Percentiles rank a stretch among this genome's conserved stretches.
phyloP scores from a whole-genome alignment of 2,329 filamentous ascomycete species.

The Penicillium concentricum region DNA sequence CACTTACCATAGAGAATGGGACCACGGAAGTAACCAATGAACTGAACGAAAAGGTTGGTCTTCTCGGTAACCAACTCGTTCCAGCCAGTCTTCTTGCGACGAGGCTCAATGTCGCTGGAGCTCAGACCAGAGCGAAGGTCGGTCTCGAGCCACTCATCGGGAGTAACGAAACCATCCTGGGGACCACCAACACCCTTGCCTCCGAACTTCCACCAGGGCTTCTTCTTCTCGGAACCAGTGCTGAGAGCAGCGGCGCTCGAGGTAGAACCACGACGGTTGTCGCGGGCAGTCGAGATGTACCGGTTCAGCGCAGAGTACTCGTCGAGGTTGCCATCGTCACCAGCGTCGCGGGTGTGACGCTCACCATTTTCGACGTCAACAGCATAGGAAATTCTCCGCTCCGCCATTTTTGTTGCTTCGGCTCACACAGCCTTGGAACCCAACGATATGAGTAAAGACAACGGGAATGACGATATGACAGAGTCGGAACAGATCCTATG shows the following conservation, averaged over 20 bases:
- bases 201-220: constrained; percentile 61
- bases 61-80: constrained; percentile 74
- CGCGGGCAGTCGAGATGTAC: constrained; percentile 66
- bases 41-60: constrained; percentile 72
- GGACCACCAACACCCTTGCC: constrained; percentile 27
- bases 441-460: constrained; percentile 39
- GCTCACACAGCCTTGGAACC: constrained; percentile 40
- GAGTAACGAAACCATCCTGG: constrained; percentile 47
- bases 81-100: constrained; percentile 66
- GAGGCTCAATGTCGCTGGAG: constrained; percentile 58
- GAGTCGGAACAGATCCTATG: constrained; percentile 41
- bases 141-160: constrained; percentile 68
- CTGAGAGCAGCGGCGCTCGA: constrained; percentile 45
- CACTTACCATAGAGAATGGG: constrained; percentile 41
- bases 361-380: constrained; percentile 45
- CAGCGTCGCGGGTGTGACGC: constrained; percentile 29
- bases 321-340: constrained; percentile 44
- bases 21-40: constrained; percentile 72
- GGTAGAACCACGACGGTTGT: constrained; percentile 54
- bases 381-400: constrained; percentile 47
- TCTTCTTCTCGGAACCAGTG: constrained; percentile 47
- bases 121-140: constrained; percentile 66
- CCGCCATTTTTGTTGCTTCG: constrained; percentile 43
- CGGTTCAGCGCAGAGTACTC: constrained; percentile 66
- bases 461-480: constrained; percentile 38